These are phyloP conservation scores for Pulveroboletus frians DNA, from an alignment of 768 basidiomycete genomes.

Conservation along the genomic window DNA sequence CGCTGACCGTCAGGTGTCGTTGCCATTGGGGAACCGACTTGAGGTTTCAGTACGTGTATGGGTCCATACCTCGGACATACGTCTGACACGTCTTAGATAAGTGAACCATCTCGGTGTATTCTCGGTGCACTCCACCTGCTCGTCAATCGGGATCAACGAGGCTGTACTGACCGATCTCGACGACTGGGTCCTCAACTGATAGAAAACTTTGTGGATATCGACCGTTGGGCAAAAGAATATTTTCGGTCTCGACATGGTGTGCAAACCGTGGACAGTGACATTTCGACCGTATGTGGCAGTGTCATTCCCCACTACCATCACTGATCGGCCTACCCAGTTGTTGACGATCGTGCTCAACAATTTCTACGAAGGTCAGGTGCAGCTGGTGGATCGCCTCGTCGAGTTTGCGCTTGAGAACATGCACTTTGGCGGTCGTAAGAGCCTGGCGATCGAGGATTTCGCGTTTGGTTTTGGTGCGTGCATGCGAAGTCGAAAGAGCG, in stretches of 20 bases:
- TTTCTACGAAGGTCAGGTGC: constrained; percentile 28
- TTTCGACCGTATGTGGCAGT: constrained; percentile 17
- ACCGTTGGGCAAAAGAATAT: constrained; percentile 26
- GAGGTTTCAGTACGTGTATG: constrained; percentile 20
- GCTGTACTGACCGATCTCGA: constrained; percentile 11
- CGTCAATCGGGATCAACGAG: constrained; percentile 22
- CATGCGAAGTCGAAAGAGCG: background rate
- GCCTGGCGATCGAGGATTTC: constrained; percentile 22
- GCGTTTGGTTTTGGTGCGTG: constrained; percentile 28
- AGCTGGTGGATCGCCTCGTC: constrained; percentile 26
- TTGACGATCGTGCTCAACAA: constrained; percentile 27
- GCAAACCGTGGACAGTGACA: constrained; percentile 11
- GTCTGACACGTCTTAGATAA: constrained; percentile 16
- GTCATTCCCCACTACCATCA: background rate
- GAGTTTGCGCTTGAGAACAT: constrained; percentile 24
- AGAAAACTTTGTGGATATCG: constrained; percentile 28
- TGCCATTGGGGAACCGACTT: constrained; percentile 23
- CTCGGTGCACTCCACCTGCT: constrained; percentile 26
- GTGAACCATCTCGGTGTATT: constrained; percentile 23
- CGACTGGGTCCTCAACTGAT: constrained; percentile 27
- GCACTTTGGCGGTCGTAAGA: constrained; percentile 13
- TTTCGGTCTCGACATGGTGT: constrained; percentile 20
- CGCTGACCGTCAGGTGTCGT: constrained; percentile 23
- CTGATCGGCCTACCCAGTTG: constrained; percentile 10
- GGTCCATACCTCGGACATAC: background rate